phyloP scores from a whole-genome alignment of 2,329 filamentous ascomycete genomes.

The Fusarium bulbicola region DNA sequence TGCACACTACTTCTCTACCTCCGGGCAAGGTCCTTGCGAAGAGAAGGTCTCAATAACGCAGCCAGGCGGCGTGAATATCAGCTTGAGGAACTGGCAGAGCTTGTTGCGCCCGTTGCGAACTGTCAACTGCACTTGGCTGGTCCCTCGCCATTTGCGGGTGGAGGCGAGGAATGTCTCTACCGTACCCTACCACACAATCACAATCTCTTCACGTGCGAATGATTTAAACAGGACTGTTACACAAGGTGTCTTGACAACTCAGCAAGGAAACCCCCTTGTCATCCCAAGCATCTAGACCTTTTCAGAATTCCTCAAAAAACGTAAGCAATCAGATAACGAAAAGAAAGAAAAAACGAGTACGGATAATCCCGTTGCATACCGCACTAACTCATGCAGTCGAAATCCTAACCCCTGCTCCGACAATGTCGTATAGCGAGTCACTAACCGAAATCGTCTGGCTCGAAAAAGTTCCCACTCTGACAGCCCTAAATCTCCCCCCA shows the following conservation, averaged over 20 bases:
- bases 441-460: not conserved
- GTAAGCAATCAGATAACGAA: not conserved
- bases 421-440: not conserved
- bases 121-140: not conserved
- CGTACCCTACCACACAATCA: not conserved
- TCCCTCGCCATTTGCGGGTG: not conserved
- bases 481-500: not conserved
- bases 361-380: not conserved
- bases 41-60: not conserved
- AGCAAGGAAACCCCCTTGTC: not conserved
- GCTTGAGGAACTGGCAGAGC: not conserved
- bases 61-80: not conserved
- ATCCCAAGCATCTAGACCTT: not conserved
- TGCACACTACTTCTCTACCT: not conserved
- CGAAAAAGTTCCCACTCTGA: not conserved
- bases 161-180: not conserved
- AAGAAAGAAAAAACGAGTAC: not conserved
- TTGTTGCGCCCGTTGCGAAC: not conserved
- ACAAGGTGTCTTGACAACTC: not conserved
- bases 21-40: not conserved
- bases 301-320: not conserved
- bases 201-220: not conserved
- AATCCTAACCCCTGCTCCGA: not conserved
- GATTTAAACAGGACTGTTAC: not conserved
- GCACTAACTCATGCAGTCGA: not conserved